Evolutionary conservation across 2,329 filamentous ascomycete species (phyloP).

Genomic region (Xylariaceae sp.): DNA sequence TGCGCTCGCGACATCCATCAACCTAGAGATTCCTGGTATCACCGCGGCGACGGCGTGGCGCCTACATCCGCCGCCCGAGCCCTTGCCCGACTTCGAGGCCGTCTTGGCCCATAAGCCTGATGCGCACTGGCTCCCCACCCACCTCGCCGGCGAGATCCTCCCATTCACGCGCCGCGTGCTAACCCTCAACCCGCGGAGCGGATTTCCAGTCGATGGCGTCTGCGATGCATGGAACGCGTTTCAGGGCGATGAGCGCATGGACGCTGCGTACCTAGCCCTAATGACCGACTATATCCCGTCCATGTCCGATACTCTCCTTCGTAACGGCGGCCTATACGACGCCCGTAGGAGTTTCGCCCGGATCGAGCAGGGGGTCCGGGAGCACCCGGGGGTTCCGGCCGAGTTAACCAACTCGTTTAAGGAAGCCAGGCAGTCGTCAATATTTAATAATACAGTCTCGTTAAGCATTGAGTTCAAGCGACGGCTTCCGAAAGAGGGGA

Average conservation of each 20-base stretch:
- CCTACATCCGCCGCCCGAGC: conserved; percentile 22
- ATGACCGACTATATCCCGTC: conserved; percentile 34
- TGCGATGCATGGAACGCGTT: conserved; percentile 33
- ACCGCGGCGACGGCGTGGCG: conserved; percentile 19
- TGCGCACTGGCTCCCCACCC: conserved; percentile 27
- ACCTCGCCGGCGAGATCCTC: conserved; percentile 28
- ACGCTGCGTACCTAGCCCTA: conserved; percentile 22
- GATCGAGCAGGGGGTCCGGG: conserved; percentile 25
- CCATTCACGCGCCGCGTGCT: conserved; percentile 20
- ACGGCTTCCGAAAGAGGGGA: conserved; percentile 23
- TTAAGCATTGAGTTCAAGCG: conserved; percentile 35
- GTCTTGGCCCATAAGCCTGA: conserved; percentile 23
- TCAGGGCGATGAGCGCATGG: conserved; percentile 22
- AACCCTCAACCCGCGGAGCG: conserved; percentile 25
- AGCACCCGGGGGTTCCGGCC: conserved; percentile 27
- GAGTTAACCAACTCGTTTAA: conserved; percentile 16
- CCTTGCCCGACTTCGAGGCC: conserved; percentile 29
- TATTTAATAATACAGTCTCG: conserved; percentile 25
- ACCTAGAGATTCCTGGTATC: conserved; percentile 30
- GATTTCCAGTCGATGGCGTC: conserved; percentile 20
- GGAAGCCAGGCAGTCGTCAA: conserved; percentile 20
- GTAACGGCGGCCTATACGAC: conserved; percentile 31
- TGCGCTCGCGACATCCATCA: conserved; percentile 28
- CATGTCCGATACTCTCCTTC: conserved; percentile 34
- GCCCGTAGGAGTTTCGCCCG: conserved; percentile 14